Conservation (phyloP, 306 rosid genomes). For the Malus orientalis region DNA sequence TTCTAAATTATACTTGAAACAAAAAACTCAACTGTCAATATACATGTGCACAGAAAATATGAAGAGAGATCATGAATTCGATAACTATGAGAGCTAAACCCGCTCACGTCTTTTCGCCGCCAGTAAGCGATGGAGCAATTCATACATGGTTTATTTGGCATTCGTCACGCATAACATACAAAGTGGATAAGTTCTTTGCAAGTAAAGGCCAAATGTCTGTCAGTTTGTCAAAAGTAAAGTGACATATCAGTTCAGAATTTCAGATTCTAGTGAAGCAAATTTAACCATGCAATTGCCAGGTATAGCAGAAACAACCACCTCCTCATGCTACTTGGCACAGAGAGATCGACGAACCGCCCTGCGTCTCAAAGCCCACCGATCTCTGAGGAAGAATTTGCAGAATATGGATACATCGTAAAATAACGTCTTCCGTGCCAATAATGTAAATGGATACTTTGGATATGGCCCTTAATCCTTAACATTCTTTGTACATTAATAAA, state of each 20-base stretch:
- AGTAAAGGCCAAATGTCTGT: neutral
- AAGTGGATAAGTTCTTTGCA: neutral
- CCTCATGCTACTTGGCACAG: slow-evolving; percentile 6
- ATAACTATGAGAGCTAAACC: neutral
- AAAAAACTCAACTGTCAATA: neutral
- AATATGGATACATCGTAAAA: too few species aligned
- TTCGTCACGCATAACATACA: neutral
- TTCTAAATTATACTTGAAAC: too few species aligned
- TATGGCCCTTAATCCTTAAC: too few species aligned
- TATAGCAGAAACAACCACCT: neutral
- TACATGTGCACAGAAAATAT: neutral
- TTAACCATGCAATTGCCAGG: neutral
- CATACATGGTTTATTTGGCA: neutral
- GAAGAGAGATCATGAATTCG: neutral
- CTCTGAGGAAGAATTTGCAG: too few species aligned
- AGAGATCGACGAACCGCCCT: neutral
- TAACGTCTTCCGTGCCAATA: too few species aligned
- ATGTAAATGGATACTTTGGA: too few species aligned
- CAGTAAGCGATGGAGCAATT: neutral
- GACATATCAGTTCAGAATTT: too few species aligned
- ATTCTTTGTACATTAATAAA: too few species aligned
- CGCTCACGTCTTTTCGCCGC: neutral
- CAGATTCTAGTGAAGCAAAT: too few species aligned
- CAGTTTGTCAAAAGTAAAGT: neutral
- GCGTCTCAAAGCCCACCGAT: neutral